Conservation (phyloP, 805 yeast species). For the Metschnikowia similis region DNA sequence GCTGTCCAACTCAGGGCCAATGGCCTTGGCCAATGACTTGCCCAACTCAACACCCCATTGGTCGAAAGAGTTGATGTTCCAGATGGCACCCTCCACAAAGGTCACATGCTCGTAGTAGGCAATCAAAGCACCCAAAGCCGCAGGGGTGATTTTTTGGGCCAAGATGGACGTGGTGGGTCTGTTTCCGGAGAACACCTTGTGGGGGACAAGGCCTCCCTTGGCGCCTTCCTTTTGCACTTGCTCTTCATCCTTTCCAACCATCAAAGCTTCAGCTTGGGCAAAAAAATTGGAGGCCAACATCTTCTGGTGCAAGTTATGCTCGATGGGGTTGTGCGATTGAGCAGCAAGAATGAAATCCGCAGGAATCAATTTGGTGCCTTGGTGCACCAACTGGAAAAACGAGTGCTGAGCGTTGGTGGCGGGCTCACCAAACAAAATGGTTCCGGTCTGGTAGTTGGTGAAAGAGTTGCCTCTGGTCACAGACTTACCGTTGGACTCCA, state of each 20-base stretch:
- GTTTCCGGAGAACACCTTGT: slow-evolving; percentile 96
- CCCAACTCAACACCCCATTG: slow-evolving; percentile 99
- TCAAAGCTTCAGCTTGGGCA: slow-evolving; percentile 96
- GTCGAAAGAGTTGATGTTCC: slow-evolving; percentile 99
- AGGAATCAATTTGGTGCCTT: slow-evolving; percentile 97
- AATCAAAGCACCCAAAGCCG: slow-evolving; percentile 90
- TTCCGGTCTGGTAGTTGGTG: slow-evolving; percentile 93
- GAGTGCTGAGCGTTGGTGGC: slow-evolving; percentile 99
- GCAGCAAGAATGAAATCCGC: slow-evolving; percentile 97
- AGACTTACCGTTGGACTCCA: slow-evolving; percentile 99
- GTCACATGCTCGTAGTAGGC: slow-evolving; percentile 98
- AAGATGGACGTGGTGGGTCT: slow-evolving; percentile 98
- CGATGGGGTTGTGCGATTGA: slow-evolving; percentile 95
- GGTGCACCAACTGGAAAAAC: slow-evolving; percentile 98
- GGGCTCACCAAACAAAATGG: slow-evolving; percentile 96
- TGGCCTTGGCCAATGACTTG: slow-evolving; percentile 93
- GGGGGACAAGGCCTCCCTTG: slow-evolving; percentile 81
- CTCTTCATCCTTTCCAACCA: slow-evolving; percentile 88
- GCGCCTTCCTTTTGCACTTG: slow-evolving; percentile 89
- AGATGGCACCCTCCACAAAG: slow-evolving; percentile 96
- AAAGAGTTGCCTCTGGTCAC: slow-evolving; percentile 89
- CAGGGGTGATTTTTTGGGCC: slow-evolving; percentile 95
- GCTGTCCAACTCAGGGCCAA: slow-evolving; percentile 82
- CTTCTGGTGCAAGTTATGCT: slow-evolving; percentile 87
- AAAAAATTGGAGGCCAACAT: slow-evolving; percentile 99